Evolutionary conservation across 305 asterid genomes (phyloP).

Genomic region (Salvia sclarea): DNA sequence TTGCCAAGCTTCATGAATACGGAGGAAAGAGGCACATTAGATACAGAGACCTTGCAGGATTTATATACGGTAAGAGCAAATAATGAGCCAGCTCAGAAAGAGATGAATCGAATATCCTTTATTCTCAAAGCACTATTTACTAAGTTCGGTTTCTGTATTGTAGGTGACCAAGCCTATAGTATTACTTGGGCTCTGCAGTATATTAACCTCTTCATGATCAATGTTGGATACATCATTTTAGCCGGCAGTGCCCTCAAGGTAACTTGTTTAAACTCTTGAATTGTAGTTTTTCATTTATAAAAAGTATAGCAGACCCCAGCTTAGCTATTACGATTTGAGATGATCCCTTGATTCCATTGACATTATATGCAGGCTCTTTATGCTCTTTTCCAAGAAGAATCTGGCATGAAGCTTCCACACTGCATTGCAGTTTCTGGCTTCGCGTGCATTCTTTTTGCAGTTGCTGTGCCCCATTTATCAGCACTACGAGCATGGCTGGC

Average conservation of each 20-base stretch:
- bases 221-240: constrained; percentile 76
- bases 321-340: background rate
- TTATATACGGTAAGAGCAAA: constrained; percentile 61
- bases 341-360: constrained; percentile 16
- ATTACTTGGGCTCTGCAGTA: constrained; percentile 85
- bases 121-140: background rate
- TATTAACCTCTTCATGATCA: constrained; percentile 85
- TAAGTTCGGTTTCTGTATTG: constrained; percentile 27
- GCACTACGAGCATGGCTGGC: constrained; percentile 77
- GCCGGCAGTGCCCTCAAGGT: constrained; percentile 88
- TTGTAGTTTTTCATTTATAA: background rate
- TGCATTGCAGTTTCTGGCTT: constrained; percentile 68
- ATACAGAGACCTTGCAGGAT: constrained; percentile 87
- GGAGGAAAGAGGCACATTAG: constrained; percentile 93
- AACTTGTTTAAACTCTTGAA: background rate
- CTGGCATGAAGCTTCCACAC: constrained; percentile 62
- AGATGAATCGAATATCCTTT: background rate
- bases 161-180: constrained; percentile 62
- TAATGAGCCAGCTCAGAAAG: background rate
- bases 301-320: background rate
- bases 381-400: constrained; percentile 58
- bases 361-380: constrained; percentile 64
- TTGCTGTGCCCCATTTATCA: constrained; percentile 74
- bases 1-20: constrained; percentile 79
- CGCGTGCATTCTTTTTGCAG: constrained; percentile 71